phyloP scores from a whole-genome alignment of 768 basidiomycete species.

The Mycena amicta region DNA sequence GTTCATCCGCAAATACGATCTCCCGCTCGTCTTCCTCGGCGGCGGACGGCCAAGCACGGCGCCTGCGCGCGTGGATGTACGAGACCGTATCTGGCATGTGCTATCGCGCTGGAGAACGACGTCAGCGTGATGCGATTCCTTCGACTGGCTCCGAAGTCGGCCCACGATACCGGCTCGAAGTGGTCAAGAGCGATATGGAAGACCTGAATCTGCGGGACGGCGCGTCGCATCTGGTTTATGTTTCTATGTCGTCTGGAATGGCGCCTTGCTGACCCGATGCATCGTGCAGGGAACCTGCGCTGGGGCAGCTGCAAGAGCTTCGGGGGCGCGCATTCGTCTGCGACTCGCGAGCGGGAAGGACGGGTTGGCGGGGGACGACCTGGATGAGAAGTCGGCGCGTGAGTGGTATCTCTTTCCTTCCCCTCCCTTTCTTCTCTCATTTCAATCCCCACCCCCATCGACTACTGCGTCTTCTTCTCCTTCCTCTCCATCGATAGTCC shows the following conservation, averaged over 20 bases:
- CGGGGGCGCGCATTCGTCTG: slow-evolving; percentile 54
- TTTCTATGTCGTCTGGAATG: too few relatives aligned
- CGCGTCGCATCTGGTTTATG: slow-evolving; percentile 67
- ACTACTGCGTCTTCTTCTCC: too few relatives aligned
- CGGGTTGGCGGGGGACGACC: slow-evolving; percentile 51
- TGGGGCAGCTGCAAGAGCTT: slow-evolving; percentile 47
- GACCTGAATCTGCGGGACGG: slow-evolving; percentile 84
- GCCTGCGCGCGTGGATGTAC: slow-evolving; percentile 91
- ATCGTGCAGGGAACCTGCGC: slow-evolving; percentile 35
- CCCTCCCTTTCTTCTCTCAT: background rate
- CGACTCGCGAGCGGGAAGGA: slow-evolving; percentile 39
- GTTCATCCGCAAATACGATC: too few relatives aligned
- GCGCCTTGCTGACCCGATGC: background rate
- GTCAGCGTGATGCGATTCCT: slow-evolving; percentile 87
- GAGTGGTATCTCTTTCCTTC: slow-evolving; percentile 31
- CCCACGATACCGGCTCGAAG: slow-evolving; percentile 90
- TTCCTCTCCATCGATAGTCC: too few relatives aligned
- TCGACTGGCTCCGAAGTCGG: slow-evolving; percentile 99
- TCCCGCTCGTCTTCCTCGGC: too few relatives aligned
- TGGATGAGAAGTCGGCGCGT: slow-evolving; percentile 77
- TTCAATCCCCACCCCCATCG: too few relatives aligned
- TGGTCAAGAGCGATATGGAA: slow-evolving; percentile 91
- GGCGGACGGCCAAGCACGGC: too few relatives aligned
- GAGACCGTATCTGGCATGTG: slow-evolving; percentile 97
- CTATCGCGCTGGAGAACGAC: slow-evolving; percentile 78